Base-by-base conservation (phyloP, 306 rosid species). In the Pterocarpus macrocarpus region DNA sequence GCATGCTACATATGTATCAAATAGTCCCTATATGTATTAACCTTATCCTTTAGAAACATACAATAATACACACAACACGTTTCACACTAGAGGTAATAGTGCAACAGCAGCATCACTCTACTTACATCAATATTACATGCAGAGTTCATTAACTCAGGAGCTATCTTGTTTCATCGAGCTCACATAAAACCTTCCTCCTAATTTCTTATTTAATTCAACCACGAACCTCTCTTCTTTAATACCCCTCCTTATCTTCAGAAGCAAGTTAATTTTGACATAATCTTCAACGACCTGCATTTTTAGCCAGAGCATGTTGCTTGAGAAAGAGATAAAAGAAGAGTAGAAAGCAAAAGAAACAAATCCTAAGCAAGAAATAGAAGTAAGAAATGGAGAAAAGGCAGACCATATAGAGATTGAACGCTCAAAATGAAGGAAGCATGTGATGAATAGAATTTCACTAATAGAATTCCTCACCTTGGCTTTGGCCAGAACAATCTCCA, bases 231-330 rank as follows among this genome's bases (percentile, higher is more conserved):
- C 83, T 71, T 83, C 85, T 50, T 43, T 56, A 7, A 71, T 53
- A 22, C 84, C 89, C 73, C 76, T 74, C 77, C 71, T 89, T 68
- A 85, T 68, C 85, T 77, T 87, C 81, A 82, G 81, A 78, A 87
- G 83, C 70, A 90, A 44, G 43, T 81, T 69, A 17, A 79, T 81
- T 53, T 64, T 87, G 67, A 83, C 81, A 87, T 84, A 69, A 77
- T 81, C 93, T 81, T 82, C 84, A 86, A 86, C 64, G 38, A 73
- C 86, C 93, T 90, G 83, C 64, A 81, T 32, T 70, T 69, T 80
- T 39, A 62, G 35, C 66, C 69, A 75, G 61, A 79, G 45, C 62
- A 47, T n/a, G 35, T 55, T 16, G 12, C 41, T 14, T 45, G 5
- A 62, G 33, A 72, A 22, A 34, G 22, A 14, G 28, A 17, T 50